Evolutionary conservation across 2,329 filamentous ascomycete species (phyloP), one percentile per base, ranked within the genome.

Genomic region (Monosporascus sp.): DNA sequence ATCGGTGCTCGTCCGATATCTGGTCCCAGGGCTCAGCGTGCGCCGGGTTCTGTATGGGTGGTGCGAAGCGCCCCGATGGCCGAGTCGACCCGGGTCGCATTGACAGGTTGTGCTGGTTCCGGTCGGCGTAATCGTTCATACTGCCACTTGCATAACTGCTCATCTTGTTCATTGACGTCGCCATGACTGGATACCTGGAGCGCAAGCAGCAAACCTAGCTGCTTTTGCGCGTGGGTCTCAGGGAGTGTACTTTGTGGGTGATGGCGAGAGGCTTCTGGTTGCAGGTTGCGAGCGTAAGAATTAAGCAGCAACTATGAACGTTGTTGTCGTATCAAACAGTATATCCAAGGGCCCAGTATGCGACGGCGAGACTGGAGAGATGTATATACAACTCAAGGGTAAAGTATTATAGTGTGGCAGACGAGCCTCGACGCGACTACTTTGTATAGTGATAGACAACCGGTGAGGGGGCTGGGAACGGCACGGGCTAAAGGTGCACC

Each of bases 1-100:
- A 90, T 60, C 88, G 82, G 70, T 97, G 92, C 72, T 97, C 92
- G 66, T 97, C 92, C 20, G 85, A 87, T 61, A 97, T 69, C 69
- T 82, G 69, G 40, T 69, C 66, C 66, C 66, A 69, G 14, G 66
- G 64, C 43, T 69, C 67, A 2, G 61, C 50, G 51, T 61, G 61
- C 41, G 64, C 61, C 36, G 61, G 60, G 50, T 67, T 66, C 51
- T 64, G 65, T 55, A 63, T 57, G 4, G 66, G 66, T 3, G 65
- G 60, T 24, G 63, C 60, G 48, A 67, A 69, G 24, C 67, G 65
- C 51, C 65, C 60, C 8, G 64, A 62, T 11, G 64, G 57, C 27
- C 64, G 59, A 26, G 65, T 57, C 2, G 65, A 59, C 5, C 64
- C 64, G 6, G 64, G 59, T 17, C 67, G 66, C 51, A 62, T 56